Percentiles rank a stretch among this genome's conserved stretches.
phyloP scores from a whole-genome alignment of 352 stramenopile genomes.

The Aphanomyces invadans region DNA sequence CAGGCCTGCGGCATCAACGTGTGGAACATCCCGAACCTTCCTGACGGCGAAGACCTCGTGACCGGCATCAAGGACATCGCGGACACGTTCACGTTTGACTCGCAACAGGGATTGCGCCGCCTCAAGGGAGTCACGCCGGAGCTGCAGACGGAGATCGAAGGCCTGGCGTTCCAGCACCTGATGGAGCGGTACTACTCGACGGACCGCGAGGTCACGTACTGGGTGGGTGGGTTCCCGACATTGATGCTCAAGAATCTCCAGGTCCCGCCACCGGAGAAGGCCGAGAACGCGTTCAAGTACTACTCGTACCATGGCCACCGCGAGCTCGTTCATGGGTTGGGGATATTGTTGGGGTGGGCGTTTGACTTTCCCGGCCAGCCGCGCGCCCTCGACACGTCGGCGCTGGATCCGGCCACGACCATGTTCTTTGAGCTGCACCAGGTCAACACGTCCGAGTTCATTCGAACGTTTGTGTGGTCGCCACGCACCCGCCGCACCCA shows the following conservation, averaged over 20 bases:
- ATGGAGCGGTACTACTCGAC: constrained; percentile 69
- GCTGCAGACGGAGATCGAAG: constrained; percentile 38
- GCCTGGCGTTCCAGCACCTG: constrained; percentile 62
- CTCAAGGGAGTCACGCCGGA: constrained; percentile 45
- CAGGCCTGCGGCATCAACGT: constrained; percentile 54
- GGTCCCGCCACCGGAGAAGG: constrained; percentile 26
- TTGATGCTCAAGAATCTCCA: constrained; percentile 60
- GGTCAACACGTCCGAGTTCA: constrained; percentile 33
- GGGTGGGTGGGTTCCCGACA: constrained; percentile 57
- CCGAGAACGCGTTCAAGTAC: constrained; percentile 38
- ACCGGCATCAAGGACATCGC: constrained; percentile 74
- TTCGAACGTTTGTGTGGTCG: constrained; percentile 67
- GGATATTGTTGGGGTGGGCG: constrained; percentile 72
- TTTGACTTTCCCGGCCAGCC: constrained; percentile 62
- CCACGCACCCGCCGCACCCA: constrained; percentile 40
- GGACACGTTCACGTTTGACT: constrained; percentile 79
- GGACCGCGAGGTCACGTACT: constrained; percentile 51
- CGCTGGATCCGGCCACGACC: constrained; percentile 57
- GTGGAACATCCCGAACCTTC: constrained; percentile 43
- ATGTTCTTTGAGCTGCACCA: constrained; percentile 70
- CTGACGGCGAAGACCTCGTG: constrained; percentile 60
- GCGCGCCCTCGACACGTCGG: constrained; percentile 50
- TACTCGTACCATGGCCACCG: constrained; percentile 72
- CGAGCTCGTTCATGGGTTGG: constrained; percentile 68
- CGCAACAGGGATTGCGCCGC: constrained; percentile 48